Evolutionary conservation across 225 moss, liverwort and hornwort species (phyloP).

Genomic region (Physcomitrium patens): DNA sequence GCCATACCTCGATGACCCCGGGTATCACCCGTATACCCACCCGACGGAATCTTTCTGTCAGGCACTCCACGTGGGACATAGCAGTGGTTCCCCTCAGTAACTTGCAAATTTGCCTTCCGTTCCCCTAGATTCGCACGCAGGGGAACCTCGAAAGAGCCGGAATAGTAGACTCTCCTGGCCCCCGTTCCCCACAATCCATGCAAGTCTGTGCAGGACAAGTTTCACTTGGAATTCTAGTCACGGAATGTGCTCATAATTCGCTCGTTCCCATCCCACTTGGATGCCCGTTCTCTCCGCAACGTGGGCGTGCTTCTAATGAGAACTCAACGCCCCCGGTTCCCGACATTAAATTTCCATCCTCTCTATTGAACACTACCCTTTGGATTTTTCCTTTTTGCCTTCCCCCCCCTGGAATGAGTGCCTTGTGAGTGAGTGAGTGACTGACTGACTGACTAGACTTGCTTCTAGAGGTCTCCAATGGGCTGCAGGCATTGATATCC

Average conservation of each 20-base stretch:
- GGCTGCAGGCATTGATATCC: neutral
- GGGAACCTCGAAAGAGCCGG: neutral
- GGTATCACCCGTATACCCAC: neutral
- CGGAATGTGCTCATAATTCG: neutral
- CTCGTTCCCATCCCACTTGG: neutral
- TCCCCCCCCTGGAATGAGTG: no score
- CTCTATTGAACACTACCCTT: no score
- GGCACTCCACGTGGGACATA: neutral
- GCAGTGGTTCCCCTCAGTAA: neutral
- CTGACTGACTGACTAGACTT: no score
- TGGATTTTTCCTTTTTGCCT: no score
- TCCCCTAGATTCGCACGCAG: neutral
- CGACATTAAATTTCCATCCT: no score
- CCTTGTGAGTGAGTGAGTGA: no score
- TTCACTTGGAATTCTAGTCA: constrained; percentile 17
- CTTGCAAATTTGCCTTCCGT: neutral
- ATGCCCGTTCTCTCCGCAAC: no score
- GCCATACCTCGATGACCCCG: neutral
- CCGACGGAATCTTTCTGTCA: neutral
- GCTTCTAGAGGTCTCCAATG: no score
- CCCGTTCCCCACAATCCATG: neutral
- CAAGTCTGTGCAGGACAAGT: neutral
- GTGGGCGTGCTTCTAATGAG: no score
- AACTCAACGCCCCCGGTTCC: no score
- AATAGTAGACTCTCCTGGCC: neutral